A percentile compares a stretch with the other conserved stretches of the same genome.
Evolutionary conservation across 352 stramenopile genomes (phyloP).

Genomic region (Phytophthora sp.): DNA sequence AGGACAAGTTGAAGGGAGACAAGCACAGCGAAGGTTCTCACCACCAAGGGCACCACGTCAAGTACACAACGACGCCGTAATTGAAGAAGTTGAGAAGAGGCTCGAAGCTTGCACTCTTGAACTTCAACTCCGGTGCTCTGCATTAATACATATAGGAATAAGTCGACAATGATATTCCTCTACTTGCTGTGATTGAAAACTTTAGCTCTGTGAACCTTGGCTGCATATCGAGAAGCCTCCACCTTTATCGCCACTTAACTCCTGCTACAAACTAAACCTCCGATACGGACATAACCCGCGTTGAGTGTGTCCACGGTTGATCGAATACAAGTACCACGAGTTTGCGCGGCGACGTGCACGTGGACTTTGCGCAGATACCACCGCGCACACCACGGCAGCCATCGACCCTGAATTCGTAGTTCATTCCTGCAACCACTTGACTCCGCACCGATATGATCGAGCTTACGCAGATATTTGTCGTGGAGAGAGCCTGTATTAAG

Average conservation of each 20-base stretch:
- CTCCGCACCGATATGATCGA: conserved; percentile 13
- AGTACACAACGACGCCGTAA: conserved; percentile 11
- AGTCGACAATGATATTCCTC: no score
- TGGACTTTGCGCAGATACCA: conserved; percentile 10
- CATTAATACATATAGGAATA: no score
- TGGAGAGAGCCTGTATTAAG: conserved; percentile 17
- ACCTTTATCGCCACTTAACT: no score
- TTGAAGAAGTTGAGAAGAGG: no score
- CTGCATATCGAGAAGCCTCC: no score
- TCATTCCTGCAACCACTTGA: conserved; percentile 29
- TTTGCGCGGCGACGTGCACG: conserved; percentile 3
- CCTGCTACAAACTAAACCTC: no score
- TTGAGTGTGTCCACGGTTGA: conserved; percentile 28
- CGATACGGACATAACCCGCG: conserved; percentile 1
- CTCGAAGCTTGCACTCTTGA: no score
- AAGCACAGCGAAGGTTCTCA: conserved; percentile 9
- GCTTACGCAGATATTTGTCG: conserved; percentile 11
- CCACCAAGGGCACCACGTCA: conserved; percentile 14
- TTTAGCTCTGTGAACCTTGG: no score
- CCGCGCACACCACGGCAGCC: conserved; percentile 13
- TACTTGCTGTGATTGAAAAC: no score
- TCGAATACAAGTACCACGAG: conserved; percentile 21
- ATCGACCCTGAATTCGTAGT: conserved; percentile 25
- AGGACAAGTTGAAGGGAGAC: conserved; percentile 36
- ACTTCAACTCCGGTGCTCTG: no score